Evolutionary conservation across 2,329 filamentous ascomycete species (phyloP), one percentile per base, ranked within the genome.

Genomic region (Xenosphaeropsis pyriputrescens): DNA sequence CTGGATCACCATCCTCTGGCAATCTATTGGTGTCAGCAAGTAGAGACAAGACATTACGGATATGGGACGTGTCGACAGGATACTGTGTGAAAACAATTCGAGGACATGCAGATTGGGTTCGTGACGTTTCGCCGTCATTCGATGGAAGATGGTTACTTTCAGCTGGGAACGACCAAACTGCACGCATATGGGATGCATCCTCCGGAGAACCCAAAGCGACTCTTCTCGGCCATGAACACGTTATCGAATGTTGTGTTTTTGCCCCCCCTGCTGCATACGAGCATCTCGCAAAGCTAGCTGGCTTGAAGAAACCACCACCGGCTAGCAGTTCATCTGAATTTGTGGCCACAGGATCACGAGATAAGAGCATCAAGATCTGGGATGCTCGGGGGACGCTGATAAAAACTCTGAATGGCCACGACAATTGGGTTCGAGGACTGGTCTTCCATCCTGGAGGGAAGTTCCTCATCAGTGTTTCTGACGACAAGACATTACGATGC

Each of bases 51-150:
- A 83, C 83, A 2, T 64, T 96, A 37, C 72, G 81, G 40, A 81
- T 95, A 57, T 95, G 89, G 88, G 86, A 95, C 52, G 82, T 89
- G 18, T 86, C 82, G 18, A 95, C 86, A 1, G 88, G 89, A 5
- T 95, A 88, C 56, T 94, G 86, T 53, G 70, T 95, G 32, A 86
- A 85, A 57, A 94, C 88, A n/a, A 69, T 95, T 44, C 71, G 76
- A 19, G 86, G 88, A 1, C 88, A 95, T 50, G 70, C 69, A 3
- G 86, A 83, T 48, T 95, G 89, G 88, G 84, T 96, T n/a, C 77
- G 88, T 41, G 84, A 89, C 47, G 82, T 95, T 7, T 73, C 70
- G 14, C 84, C 86, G 0, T 91, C 85, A 1, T 68, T 77, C 32
- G 88, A 95, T 51, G 88, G 88, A 18, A 73, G 79, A 41, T 94